Conservation (phyloP, 2,329 filamentous ascomycete genomes). For the Penicillium sumatraense region DNA sequence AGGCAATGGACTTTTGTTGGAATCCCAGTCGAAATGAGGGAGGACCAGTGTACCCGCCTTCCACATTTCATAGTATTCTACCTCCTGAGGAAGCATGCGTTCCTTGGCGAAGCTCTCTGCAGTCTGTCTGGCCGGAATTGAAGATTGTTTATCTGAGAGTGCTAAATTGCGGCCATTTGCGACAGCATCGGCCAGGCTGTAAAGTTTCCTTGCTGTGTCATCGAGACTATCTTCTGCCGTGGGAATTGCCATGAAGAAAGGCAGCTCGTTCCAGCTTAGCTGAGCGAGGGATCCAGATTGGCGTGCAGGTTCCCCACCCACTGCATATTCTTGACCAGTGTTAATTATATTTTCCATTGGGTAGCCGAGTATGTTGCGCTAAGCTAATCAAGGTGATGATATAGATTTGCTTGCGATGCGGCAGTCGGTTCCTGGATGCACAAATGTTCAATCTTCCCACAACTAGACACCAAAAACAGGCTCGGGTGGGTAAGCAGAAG, state of each 20-base stretch:
- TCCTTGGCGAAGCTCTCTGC: slow-evolving; percentile 16
- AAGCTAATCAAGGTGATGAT: neutral
- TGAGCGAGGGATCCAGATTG: neutral
- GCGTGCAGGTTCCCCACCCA: neutral
- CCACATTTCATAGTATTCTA: slow-evolving; percentile 12
- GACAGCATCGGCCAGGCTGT: slow-evolving; percentile 8
- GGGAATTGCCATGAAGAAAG: slow-evolving; percentile 13
- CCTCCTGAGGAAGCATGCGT: slow-evolving; percentile 11
- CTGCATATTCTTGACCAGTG: neutral
- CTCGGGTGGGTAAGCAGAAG: neutral
- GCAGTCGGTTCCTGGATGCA: neutral
- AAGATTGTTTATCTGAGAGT: neutral
- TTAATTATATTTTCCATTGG: neutral
- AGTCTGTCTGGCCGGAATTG: neutral
- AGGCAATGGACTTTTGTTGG: neutral
- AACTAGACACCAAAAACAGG: neutral
- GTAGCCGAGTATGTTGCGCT: neutral
- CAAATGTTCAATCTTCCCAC: neutral
- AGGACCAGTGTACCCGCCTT: slow-evolving; percentile 1
- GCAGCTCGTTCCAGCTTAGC: slow-evolving; percentile 20
- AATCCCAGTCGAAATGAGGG: slow-evolving; percentile 11
- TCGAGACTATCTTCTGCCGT: slow-evolving; percentile 19
- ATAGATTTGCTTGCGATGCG: neutral
- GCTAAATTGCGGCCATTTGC: slow-evolving; percentile 6
- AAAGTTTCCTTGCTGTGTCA: slow-evolving; percentile 10